These are phyloP conservation scores for Fusarium sp. DNA, from an alignment of 2,329 filamentous ascomycete species.

Conservation along the genomic window DNA sequence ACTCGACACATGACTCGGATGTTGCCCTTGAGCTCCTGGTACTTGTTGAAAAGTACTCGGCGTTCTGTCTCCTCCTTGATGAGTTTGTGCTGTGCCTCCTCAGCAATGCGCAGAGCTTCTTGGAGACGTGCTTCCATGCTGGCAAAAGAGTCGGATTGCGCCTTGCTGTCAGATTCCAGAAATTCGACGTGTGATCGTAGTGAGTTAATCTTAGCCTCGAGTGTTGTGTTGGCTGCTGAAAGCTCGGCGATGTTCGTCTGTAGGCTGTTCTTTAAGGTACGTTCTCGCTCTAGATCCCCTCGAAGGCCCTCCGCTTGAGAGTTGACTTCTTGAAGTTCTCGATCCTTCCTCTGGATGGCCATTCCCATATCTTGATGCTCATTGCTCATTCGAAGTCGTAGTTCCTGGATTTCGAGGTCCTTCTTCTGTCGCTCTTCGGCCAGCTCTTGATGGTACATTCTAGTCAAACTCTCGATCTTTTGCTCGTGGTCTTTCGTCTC, in stretches of 20 bases:
- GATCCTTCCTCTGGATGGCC: slow-evolving; percentile 62
- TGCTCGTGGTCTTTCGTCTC: slow-evolving; percentile 71
- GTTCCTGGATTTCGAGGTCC: slow-evolving; percentile 71
- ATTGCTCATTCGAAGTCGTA: slow-evolving; percentile 62
- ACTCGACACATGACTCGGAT: slow-evolving; percentile 98
- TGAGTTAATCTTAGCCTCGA: slow-evolving; percentile 80
- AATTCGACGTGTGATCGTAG: slow-evolving; percentile 87
- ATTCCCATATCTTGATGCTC: slow-evolving; percentile 63
- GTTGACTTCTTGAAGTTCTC: slow-evolving; percentile 61
- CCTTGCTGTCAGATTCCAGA: slow-evolving; percentile 88
- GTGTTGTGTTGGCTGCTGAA: slow-evolving; percentile 67
- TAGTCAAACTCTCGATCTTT: slow-evolving; percentile 71
- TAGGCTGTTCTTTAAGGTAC: slow-evolving; percentile 64
- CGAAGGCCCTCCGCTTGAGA: slow-evolving; percentile 57
- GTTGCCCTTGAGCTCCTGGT: slow-evolving; percentile 97
- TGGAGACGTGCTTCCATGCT: slow-evolving; percentile 83
- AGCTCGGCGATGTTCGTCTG: slow-evolving; percentile 66
- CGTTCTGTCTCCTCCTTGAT: slow-evolving; percentile 91
- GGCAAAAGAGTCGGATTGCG: slow-evolving; percentile 86
- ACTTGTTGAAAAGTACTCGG: slow-evolving; percentile 94
- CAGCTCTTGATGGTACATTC: slow-evolving; percentile 70
- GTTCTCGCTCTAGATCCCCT: slow-evolving; percentile 69
- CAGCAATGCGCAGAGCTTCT: slow-evolving; percentile 76
- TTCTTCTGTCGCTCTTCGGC: slow-evolving; percentile 70
- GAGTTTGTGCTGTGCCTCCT: slow-evolving; percentile 80